phyloP scores from a whole-genome alignment of 306 rosid species.

The Citrullus amarus region DNA sequence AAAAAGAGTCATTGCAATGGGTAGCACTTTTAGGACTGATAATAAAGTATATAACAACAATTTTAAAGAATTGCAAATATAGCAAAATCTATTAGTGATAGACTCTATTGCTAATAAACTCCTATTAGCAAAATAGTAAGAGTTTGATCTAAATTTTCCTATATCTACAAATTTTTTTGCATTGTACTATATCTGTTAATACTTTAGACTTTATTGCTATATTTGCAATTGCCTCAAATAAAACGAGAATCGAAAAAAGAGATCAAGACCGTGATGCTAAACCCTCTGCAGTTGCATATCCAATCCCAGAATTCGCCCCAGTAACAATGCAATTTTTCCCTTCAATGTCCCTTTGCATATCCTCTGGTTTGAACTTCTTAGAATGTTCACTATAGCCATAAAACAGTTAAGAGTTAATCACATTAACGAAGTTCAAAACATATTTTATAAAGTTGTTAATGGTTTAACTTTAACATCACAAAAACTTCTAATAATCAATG shows the following conservation, averaged over 20 bases:
- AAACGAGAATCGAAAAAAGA: not conserved
- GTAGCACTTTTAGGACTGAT: too few species aligned
- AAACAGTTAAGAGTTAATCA: not conserved
- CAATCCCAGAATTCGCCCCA: conserved; percentile 96
- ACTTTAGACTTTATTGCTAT: too few species aligned
- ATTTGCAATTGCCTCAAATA: too few species aligned
- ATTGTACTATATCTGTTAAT: too few species aligned
- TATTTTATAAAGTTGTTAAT: not conserved
- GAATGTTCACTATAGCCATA: conserved; percentile 50
- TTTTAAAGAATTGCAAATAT: too few species aligned
- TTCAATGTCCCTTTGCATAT: conserved; percentile 33
- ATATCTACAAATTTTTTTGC: too few species aligned
- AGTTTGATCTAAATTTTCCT: too few species aligned
- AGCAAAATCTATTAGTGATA: too few species aligned
- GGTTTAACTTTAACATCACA: not conserved
- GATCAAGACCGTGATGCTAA: conserved; percentile 64
- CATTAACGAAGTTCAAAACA: not conserved
- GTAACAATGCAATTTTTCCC: conserved; percentile 88
- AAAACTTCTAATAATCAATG: not conserved
- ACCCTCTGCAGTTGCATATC: conserved; percentile 77
- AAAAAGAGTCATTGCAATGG: too few species aligned
- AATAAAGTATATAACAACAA: too few species aligned
- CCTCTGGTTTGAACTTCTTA: conserved; percentile 64
- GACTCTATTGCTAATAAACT: too few species aligned
- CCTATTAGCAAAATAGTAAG: too few species aligned